Base-by-base conservation (phyloP, 495 filamentous ascomycete species). In the Penicillium samsonianum region DNA sequence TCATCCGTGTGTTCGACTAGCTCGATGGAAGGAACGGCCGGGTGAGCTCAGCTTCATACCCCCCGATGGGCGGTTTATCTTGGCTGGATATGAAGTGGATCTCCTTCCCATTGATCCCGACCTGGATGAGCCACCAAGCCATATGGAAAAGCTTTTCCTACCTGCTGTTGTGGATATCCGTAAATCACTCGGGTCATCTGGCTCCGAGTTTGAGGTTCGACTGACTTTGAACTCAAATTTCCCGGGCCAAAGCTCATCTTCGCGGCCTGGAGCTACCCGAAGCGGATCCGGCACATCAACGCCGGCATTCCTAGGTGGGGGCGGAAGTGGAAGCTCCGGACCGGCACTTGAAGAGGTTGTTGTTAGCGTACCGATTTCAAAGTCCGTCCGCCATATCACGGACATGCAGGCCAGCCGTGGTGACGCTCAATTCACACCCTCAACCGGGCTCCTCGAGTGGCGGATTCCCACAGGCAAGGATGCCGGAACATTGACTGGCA, bases 71-170 rank as follows among this genome's bases (percentile, higher is more conserved):
- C 82, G 90, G n/a, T 98, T 98, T 67, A 89, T 94, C 12, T 80
- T 98, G 9, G 91, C 91, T 25, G 92, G 92, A 4, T 98, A 98
- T 64, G 94, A 96, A 70, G 91, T 96, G 33, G 90, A 98, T 73
- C 78, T 98, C 22, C 78, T 98, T 22, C 89, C 90, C 3, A 82
- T 85, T 14, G 70, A 78, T 49, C 64, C 76, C 1, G 67, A 71
- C 53, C 64, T 76, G 31, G 73, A 82, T 46, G 50, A 75, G 33
- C 66, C 78, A 41, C 78, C 78, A 10, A 80, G 69, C 30, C 74
- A 78, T 57, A 78, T 77, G 72, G 75, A 85, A 47, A 88, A 84
- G 65, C 74, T 97, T 3, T 89, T 90, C 56, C 73, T 98, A 7
- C 94, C 94, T 0, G 90, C 93, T 0, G 80, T 80, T 25, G 76